Percentiles rank a stretch among this genome's conserved stretches.
Conservation (phyloP, 257 asterid genomes). For the Solanum pennellii region DNA sequence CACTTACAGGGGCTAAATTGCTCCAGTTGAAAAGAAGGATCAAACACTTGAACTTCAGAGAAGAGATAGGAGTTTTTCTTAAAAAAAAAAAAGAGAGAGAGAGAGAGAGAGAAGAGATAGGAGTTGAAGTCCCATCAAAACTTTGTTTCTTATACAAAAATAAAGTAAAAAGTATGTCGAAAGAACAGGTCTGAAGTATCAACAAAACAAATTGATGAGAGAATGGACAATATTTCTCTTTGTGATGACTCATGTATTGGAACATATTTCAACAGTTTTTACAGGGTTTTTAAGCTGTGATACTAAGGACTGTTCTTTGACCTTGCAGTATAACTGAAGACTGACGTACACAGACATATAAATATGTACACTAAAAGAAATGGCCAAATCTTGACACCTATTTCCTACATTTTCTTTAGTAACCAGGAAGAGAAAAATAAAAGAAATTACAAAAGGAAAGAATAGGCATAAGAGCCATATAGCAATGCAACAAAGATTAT, state of each 20-base stretch:
- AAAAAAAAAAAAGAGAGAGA: no score
- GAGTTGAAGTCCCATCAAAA: not conserved
- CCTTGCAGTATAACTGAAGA: not conserved
- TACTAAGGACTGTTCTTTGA: not conserved
- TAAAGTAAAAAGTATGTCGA: not conserved
- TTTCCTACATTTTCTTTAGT: not conserved
- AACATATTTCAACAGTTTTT: not conserved
- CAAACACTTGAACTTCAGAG: not conserved
- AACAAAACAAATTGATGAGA: not conserved
- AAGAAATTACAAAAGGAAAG: not conserved
- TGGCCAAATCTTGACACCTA: not conserved
- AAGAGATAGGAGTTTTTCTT: not conserved
- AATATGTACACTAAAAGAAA: not conserved
- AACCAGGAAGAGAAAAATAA: not conserved
- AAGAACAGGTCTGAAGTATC: not conserved
- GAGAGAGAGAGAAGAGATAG: not conserved
- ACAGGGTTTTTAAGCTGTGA: not conserved
- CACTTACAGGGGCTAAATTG: not conserved
- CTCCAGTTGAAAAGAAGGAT: not conserved
- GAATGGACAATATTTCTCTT: not conserved
- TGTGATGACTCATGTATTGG: not conserved
- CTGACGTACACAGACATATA: not conserved
- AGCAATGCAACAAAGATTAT: not conserved
- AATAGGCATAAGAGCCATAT: not conserved
- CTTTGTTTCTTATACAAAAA: not conserved